phyloP scores from a whole-genome alignment of 768 basidiomycete species.

The Lactarius sanguifluus region DNA sequence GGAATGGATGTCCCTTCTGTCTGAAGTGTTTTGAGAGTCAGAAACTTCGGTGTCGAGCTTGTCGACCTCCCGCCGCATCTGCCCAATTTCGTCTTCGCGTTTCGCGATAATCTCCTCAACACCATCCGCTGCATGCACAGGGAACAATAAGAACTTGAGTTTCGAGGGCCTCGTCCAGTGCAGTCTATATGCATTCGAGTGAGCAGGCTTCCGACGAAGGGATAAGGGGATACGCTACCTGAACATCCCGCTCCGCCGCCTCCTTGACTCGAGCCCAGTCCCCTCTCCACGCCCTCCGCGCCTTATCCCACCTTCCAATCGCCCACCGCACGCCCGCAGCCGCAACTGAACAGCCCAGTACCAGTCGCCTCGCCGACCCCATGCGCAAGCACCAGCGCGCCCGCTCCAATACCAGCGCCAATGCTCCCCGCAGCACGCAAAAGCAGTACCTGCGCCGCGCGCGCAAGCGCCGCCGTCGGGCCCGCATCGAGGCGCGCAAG shows the following conservation, averaged over 20 bases:
- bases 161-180: conserved; percentile 24
- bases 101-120: conserved; percentile 27
- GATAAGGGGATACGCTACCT: conserved; percentile 18
- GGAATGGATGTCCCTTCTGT: conserved; percentile 4
- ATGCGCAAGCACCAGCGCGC: conserved; percentile 24
- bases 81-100: conserved; percentile 20
- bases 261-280: conserved; percentile 35
- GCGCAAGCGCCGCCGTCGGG: conserved; percentile 28
- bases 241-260: conserved; percentile 35
- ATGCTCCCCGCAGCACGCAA: conserved; percentile 24
- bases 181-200: conserved; percentile 8
- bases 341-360: conserved; percentile 30
- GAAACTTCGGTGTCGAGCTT: conserved; percentile 4
- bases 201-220: background rate
- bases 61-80: conserved; percentile 18
- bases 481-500: conserved; percentile 24
- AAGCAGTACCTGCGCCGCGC: conserved; percentile 33
- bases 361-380: conserved; percentile 31
- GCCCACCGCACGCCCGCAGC: conserved; percentile 31
- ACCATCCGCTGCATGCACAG: conserved; percentile 26
- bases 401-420: conserved; percentile 29
- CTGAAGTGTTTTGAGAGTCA: background rate
- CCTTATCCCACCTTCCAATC: conserved; percentile 34
- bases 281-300: conserved; percentile 32
- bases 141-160: conserved; percentile 30